These are phyloP conservation scores for Dipodascus geniculatus DNA, from an alignment of 805 yeast species.

Conservation along the genomic window DNA sequence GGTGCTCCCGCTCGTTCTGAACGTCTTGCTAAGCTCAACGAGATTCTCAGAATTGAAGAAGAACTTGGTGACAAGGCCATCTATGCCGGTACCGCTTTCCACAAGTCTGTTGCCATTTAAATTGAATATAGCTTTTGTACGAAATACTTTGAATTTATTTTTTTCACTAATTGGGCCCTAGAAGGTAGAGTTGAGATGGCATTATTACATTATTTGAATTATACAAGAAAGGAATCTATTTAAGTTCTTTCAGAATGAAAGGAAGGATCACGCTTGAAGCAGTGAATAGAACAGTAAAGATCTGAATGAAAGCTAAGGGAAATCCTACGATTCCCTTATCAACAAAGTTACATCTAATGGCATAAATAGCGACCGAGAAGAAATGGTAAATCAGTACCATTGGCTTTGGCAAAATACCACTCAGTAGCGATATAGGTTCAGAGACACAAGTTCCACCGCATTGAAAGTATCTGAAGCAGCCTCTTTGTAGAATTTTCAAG, in stretches of 20 bases:
- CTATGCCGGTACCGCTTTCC: conserved; percentile 91
- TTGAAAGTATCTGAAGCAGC: conserved; percentile 80
- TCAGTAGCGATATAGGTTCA: conserved; percentile 72
- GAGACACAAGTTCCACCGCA: conserved; percentile 71
- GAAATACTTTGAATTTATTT: too few relatives aligned
- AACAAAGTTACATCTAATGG: conserved; percentile 56
- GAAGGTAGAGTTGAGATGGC: too few relatives aligned
- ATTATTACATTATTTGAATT: too few relatives aligned
- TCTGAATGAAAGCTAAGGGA: conserved; percentile 62
- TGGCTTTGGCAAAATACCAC: conserved; percentile 75
- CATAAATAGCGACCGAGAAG: conserved; percentile 79
- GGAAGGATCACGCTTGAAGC: conserved; percentile 78
- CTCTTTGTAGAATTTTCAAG: conserved; percentile 61
- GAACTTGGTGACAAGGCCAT: conserved; percentile 96
- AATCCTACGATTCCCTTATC: conserved; percentile 54
- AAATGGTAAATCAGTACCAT: conserved; percentile 69
- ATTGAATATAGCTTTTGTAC: not conserved
- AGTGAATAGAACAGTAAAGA: conserved; percentile 53
- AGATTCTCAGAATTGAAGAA: conserved; percentile 96
- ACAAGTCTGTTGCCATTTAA: conserved; percentile 32
- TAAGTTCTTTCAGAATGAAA: conserved; percentile 34
- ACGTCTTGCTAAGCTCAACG: conserved; percentile 98
- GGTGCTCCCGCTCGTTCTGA: conserved; percentile 99
- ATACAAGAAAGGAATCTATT: too few relatives aligned
- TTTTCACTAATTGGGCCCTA: too few relatives aligned